phyloP scores from a whole-genome alignment of 2,329 filamentous ascomycete genomes.

The Aspergillus aculeatinus region DNA sequence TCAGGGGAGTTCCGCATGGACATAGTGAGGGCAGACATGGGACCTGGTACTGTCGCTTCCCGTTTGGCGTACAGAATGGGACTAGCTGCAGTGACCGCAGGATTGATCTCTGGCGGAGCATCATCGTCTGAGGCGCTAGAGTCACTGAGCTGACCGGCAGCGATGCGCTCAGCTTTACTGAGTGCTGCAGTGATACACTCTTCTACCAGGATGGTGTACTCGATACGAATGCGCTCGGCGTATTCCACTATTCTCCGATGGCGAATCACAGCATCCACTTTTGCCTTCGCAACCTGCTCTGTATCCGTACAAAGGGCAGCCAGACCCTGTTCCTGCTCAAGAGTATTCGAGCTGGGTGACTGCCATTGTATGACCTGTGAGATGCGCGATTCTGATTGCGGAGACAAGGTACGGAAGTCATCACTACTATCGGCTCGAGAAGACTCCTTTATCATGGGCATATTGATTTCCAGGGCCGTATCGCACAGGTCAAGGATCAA shows the following conservation, averaged over 20 bases:
- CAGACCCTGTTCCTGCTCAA: constrained; percentile 91
- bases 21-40: constrained; percentile 54
- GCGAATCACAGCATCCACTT: constrained; percentile 89
- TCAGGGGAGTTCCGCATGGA: constrained; percentile 58
- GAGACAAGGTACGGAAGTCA: constrained; percentile 88
- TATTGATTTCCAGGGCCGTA: constrained; percentile 91
- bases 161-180: constrained; percentile 83
- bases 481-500: constrained; percentile 92
- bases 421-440: constrained; percentile 58
- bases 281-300: constrained; percentile 76
- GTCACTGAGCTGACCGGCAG: constrained; percentile 79
- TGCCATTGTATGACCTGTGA: constrained; percentile 96
- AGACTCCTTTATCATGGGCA: constrained; percentile 85
- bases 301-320: constrained; percentile 87
- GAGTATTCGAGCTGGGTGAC: constrained; percentile 82
- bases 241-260: constrained; percentile 94
- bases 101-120: constrained; percentile 40
- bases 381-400: constrained; percentile 91
- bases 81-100: constrained; percentile 11
- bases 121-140: constrained; percentile 65
- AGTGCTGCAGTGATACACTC: constrained; percentile 93
- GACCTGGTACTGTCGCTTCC: constrained; percentile 19
- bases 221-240: constrained; percentile 88
- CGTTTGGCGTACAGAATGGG: constrained; percentile 10
- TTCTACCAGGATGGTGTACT: constrained; percentile 89